phyloP scores from a whole-genome alignment of 106 monocot species.

The Dioscorea zingiberensis region DNA sequence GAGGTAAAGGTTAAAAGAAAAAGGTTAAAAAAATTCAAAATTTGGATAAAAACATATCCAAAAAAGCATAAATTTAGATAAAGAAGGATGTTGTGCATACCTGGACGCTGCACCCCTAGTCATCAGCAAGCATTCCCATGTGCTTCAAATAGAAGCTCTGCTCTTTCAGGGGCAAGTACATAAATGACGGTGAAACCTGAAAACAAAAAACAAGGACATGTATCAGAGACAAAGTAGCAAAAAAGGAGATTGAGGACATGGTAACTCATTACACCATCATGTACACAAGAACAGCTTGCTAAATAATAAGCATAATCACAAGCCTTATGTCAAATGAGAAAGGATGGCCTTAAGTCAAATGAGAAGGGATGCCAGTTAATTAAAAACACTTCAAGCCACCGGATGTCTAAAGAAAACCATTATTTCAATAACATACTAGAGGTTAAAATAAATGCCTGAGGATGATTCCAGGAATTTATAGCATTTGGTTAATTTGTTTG shows the following conservation, averaged over 20 bases:
- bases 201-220: constrained; percentile 1
- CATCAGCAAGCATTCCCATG: constrained; percentile 14
- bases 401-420: no score
- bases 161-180: background rate
- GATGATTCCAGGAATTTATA: no score
- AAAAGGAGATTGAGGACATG: background rate
- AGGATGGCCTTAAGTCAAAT: no score
- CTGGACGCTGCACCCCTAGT: constrained; percentile 13
- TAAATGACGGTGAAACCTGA: constrained; percentile 2
- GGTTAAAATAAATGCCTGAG: no score
- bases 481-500: no score
- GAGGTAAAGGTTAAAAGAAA: background rate
- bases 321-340: no score
- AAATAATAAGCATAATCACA: no score
- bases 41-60: background rate
- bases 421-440: no score
- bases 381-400: no score
- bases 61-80: background rate
- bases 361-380: no score
- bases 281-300: no score
- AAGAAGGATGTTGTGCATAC: constrained; percentile 3
- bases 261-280: background rate
- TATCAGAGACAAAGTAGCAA: background rate
- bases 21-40: background rate
- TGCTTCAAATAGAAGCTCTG: background rate